phyloP scores from a whole-genome alignment of 2,329 filamentous ascomycete genomes.

The Penicillium sp. region DNA sequence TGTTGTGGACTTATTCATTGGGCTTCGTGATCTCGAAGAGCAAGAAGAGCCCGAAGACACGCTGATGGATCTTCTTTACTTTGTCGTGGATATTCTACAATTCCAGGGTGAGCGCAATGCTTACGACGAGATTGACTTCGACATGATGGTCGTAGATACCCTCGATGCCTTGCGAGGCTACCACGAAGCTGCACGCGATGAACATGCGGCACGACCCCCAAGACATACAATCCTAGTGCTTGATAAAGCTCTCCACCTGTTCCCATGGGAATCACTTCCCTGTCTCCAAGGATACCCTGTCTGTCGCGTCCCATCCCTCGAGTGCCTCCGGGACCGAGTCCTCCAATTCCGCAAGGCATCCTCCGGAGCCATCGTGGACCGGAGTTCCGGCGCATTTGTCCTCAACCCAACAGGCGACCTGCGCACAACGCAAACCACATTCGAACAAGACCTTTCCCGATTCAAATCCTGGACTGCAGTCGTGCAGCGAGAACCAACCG shows the following conservation, averaged over 20 bases:
- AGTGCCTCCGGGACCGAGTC: slow-evolving; percentile 75
- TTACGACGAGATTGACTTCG: slow-evolving; percentile 97
- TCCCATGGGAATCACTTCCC: slow-evolving; percentile 94
- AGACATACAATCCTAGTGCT: slow-evolving; percentile 82
- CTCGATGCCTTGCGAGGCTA: slow-evolving; percentile 81
- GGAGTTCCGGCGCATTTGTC: slow-evolving; percentile 61
- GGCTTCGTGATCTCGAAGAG: slow-evolving; percentile 70
- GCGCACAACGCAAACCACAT: slow-evolving; percentile 72
- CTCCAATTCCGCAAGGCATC: slow-evolving; percentile 47
- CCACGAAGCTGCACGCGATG: slow-evolving; percentile 53
- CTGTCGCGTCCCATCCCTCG: slow-evolving; percentile 83
- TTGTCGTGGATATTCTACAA: slow-evolving; percentile 92
- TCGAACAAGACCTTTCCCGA: slow-evolving; percentile 64
- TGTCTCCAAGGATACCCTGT: slow-evolving; percentile 78
- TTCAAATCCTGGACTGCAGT: slow-evolving; percentile 65
- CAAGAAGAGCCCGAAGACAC: slow-evolving; percentile 81
- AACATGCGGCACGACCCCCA: slow-evolving; percentile 35
- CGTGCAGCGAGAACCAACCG: slow-evolving; percentile 67
- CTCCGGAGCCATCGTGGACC: slow-evolving; percentile 26
- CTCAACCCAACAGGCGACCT: slow-evolving; percentile 88
- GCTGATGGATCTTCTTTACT: slow-evolving; percentile 90
- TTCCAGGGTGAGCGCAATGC: slow-evolving; percentile 96
- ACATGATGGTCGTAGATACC: slow-evolving; percentile 83
- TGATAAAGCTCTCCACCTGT: slow-evolving; percentile 84
- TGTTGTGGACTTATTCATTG: slow-evolving; percentile 85